Conservation (phyloP, 257 asterid species). For the Nicotiana tomentosiformis region DNA sequence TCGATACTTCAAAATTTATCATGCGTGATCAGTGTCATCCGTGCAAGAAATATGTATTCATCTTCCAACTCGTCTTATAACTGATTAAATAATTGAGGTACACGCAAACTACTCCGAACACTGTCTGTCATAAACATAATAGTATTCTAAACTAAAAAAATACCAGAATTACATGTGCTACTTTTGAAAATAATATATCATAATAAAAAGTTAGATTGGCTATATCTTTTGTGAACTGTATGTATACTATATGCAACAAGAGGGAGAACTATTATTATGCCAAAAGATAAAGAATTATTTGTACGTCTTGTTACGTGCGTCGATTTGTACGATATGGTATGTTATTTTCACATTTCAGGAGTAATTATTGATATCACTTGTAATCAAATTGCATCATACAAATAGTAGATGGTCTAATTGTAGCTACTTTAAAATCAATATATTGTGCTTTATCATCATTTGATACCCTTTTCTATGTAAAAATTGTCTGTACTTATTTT, state of each 20-base stretch:
- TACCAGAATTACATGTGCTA: too few species aligned
- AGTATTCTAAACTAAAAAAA: too few species aligned
- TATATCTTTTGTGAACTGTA: too few species aligned
- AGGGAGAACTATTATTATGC: not conserved
- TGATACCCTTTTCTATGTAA: not conserved
- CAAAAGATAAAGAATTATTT: not conserved
- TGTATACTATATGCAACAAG: not conserved
- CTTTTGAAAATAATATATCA: too few species aligned
- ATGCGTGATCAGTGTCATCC: too few species aligned
- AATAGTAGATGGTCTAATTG: not conserved
- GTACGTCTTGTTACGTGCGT: not conserved
- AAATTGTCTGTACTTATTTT: not conserved
- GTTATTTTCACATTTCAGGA: not conserved
- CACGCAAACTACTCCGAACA: too few species aligned
- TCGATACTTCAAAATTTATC: too few species aligned
- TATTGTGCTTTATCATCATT: not conserved
- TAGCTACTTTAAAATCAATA: not conserved
- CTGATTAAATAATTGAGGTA: too few species aligned
- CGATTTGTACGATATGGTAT: not conserved
- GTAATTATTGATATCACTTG: not conserved
- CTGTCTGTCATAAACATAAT: too few species aligned
- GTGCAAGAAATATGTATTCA: too few species aligned
- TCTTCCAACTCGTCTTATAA: too few species aligned
- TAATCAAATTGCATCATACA: not conserved
- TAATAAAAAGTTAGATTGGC: too few species aligned